A percentile compares a stretch with the other conserved stretches of the same genome.
Conservation (phyloP, 192 early-diverging fungal genomes). For the Coemansia asiatica region DNA sequence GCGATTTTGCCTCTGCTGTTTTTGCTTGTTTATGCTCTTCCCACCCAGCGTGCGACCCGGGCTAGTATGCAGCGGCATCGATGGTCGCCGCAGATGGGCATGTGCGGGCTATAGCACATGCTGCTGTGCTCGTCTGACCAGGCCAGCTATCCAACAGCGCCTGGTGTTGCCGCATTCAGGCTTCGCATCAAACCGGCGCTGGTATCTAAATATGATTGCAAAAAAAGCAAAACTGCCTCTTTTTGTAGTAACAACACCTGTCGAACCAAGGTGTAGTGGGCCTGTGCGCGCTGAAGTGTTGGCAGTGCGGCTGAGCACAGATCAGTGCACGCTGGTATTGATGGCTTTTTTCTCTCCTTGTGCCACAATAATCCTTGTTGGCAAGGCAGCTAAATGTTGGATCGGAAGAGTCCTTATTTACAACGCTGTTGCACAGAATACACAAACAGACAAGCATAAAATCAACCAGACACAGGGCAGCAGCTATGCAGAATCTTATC, state of each 20-base stretch:
- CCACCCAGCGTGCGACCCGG: neutral
- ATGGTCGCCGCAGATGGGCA: neutral
- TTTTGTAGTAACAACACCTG: slow-evolving; percentile 1
- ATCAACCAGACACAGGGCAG: neutral
- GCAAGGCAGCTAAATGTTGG: neutral
- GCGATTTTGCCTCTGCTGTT: too few species aligned
- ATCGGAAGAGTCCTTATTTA: neutral
- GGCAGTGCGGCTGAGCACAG: neutral
- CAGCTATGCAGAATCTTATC: neutral
- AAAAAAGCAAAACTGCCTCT: too few species aligned
- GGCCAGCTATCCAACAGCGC: neutral
- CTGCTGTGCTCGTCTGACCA: neutral
- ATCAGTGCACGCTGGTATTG: neutral
- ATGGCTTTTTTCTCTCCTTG: neutral
- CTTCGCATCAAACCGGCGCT: neutral
- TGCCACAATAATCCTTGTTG: neutral
- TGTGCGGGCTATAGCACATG: neutral
- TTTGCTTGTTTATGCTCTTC: neutral
- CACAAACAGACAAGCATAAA: too few species aligned
- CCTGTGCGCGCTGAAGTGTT: slow-evolving; percentile 4
- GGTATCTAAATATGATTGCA: neutral
- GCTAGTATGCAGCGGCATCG: slow-evolving; percentile 1
- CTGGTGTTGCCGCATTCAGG: too few species aligned
- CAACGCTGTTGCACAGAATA: too few species aligned
- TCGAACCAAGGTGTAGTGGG: neutral